Percentiles rank a stretch among this genome's conserved stretches.
Conservation (phyloP, 179 eudicot species). For the Vitellaria paradoxa region DNA sequence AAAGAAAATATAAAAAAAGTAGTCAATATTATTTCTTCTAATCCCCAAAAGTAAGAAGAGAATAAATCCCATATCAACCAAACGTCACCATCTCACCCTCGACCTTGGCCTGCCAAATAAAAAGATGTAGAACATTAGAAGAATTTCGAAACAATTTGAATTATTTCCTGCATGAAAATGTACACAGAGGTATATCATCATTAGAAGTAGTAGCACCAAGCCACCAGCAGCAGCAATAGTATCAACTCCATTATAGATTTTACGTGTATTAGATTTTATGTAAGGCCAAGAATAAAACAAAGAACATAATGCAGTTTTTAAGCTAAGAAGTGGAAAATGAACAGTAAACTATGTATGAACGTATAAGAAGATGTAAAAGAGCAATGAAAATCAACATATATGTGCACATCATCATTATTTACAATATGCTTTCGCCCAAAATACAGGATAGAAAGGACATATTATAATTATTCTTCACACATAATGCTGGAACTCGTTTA, state of each 20-base stretch:
- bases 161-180: background rate
- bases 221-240: no score
- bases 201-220: no score
- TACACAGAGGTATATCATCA: background rate
- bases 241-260: no score
- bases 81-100: slow-evolving; percentile 61
- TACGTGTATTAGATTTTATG: background rate
- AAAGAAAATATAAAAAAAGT: background rate
- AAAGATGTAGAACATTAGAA: background rate
- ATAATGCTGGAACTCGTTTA: no score
- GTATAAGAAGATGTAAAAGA: background rate
- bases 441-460: background rate
- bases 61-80: slow-evolving; percentile 36
- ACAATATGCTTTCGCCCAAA: background rate
- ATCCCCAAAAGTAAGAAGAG: slow-evolving; percentile 31
- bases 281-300: background rate
- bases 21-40: slow-evolving; percentile 39
- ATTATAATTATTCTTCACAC: no score
- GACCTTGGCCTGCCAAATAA: slow-evolving; percentile 47
- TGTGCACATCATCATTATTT: no score
- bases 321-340: background rate
- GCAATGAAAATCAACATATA: background rate
- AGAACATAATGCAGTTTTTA: background rate
- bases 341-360: background rate
- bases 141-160: background rate